Evolutionary conservation across 2,329 filamentous ascomycete genomes (phyloP), one percentile per base, ranked within the genome.

Genomic region (Alternaria arborescens): DNA sequence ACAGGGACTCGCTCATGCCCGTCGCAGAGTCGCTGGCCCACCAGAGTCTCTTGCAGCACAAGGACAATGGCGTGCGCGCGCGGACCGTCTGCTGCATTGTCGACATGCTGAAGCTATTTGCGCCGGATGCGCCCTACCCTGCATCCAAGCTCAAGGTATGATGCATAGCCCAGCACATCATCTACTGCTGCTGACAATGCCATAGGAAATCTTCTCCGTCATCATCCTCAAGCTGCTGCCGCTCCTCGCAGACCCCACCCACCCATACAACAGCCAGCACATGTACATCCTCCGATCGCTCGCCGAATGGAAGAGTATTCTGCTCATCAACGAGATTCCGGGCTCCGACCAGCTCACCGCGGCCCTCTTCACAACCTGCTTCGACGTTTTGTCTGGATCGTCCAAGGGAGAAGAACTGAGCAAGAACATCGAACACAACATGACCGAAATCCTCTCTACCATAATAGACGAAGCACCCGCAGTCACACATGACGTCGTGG

Each of bases 101-200:
- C 55, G 95, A 99, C 77, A 91, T 99, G 69, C 87, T 99, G 76
- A 90, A 92, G 71, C 86, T 99, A 58, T 97, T 93, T 80, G 95
- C 95, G 28, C 95, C 95, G 0, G 90, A 98, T 84, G 95, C 95
- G 76, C 95, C 95, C 18, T 98, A 97, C 80, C 96, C 93, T 24
- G 88, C 88, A 41, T 88, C 91, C 61, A 94, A 98, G 81, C 85
- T 98, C 65, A 97, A 96, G 89, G 93, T 94, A 80, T 11, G 52
- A 28, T n/a, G 8, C 7, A 52, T 1, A 40, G 30, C 11, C 18
- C 18, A 14, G 18, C 7, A 3, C 18, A 11, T 0, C 4, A 1
- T 20, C 6, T 1, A 14, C 2, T 52, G 22, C 16, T 52, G 50
- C 65, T 73, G 24, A 75, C 51, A 24, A 8, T n/a, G 10, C 8